Evolutionary conservation across 805 yeast species (phyloP), one percentile per base, ranked within the genome.

Genomic region (Nakazawaea anatomiae): DNA sequence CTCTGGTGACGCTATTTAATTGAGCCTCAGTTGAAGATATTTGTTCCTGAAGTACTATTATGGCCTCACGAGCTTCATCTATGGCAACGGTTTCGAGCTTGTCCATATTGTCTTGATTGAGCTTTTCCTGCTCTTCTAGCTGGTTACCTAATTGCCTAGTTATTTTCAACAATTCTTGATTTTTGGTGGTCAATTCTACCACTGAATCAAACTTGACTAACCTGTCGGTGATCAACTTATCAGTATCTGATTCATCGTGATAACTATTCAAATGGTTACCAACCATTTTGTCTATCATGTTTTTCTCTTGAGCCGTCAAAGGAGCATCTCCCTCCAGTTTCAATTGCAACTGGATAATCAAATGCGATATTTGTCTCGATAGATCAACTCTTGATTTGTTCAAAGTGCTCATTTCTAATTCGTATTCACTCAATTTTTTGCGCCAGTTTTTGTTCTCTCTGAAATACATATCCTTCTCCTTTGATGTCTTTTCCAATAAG

Each of bases 351-450:
- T 87, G 89, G 12, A 85, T 76, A 39, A 92, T 72, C 38, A 90
- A 73, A 46, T 75, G 76, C 57, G 87, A 89, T n/a, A 94, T 77
- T 63, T 92, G 98, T 42, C 83, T 80, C 6, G 95, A 87, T 39
- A 92, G 69, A 60, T 92, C 97, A 31, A 75, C 68, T 42, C 85
- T 77, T 55, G 85, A 82, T 51, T 76, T 78, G 43, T 76, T 73
- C 55, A 86, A 63, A 5, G 77, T 68, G 12, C 63, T 67, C 11
- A 76, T 61, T 56, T 81, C 85, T 29, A 69, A 63, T 55, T 74
- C 75, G 42, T 70, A 64, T 49, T 80, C 85, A 10, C 66, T 60
- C 35, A 63, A 55, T 45, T 64, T 69, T 46, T 60, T 64, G 30
- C 54, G 57, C 30, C 65, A 55, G n/a, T 57, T 49, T 12, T 54